Percentiles rank a stretch among this genome's conserved stretches.
These are phyloP conservation scores for Mikania micrantha DNA, from an alignment of 129 eudicot genomes.

Conservation along the genomic window DNA sequence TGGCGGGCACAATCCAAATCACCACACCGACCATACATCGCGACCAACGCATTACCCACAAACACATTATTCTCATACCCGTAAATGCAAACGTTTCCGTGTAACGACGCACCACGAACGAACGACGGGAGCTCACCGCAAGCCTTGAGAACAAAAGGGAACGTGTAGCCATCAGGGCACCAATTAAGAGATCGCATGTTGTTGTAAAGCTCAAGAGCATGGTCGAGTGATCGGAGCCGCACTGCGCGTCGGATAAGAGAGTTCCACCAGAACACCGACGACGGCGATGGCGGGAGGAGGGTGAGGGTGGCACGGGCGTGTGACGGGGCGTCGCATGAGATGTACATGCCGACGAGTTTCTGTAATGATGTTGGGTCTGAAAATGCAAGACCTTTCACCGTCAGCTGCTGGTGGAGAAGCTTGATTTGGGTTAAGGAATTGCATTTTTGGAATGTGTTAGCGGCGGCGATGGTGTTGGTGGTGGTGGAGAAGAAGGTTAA, in stretches of 20 bases:
- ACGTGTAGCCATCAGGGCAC: constrained; percentile 62
- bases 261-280: constrained; percentile 54
- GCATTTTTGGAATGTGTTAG: constrained; percentile 19
- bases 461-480: constrained; percentile 8
- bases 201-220: constrained; percentile 32
- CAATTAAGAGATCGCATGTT: constrained; percentile 40
- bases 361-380: constrained; percentile 3
- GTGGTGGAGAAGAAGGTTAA: constrained; percentile 8
- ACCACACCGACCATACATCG: constrained; percentile 66
- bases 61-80: constrained; percentile 58
- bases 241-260: constrained; percentile 35
- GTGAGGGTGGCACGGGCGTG: constrained; percentile 35
- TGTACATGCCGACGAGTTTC: constrained; percentile 22
- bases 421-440: constrained; percentile 17
- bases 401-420: constrained; percentile 42
- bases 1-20: constrained; percentile 37
- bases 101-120: constrained; percentile 31
- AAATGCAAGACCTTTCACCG: constrained; percentile 29
- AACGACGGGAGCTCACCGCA: constrained; percentile 40
- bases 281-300: constrained; percentile 32
- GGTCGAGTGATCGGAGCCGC: background rate
- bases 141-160: constrained; percentile 64
- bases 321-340: constrained; percentile 30
- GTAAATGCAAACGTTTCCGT: constrained; percentile 25
- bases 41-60: constrained; percentile 51